Evolutionary conservation across 148 eudicot genomes (phyloP), one percentile per base, ranked within the genome.

Genomic region (Amaranthus palmeri): DNA sequence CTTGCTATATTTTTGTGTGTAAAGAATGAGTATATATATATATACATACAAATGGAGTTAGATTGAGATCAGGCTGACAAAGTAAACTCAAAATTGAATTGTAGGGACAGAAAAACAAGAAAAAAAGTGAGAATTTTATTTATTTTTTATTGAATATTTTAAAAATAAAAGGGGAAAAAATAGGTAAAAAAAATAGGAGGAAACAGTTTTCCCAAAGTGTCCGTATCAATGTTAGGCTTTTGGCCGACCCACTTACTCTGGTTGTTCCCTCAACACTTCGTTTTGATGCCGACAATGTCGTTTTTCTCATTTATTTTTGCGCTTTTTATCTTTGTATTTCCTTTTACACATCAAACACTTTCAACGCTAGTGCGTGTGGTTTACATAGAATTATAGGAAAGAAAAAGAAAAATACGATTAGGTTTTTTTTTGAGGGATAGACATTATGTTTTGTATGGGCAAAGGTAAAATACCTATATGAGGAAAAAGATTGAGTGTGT

Each of bases 161-260:
- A 3, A 3, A 14, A 40, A 48, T 45, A 56, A n/a, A 44, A 44
- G 52, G 50, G 43, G 40, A 12, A 36, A 14, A 40, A 70, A 18
- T 59, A 7, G 63, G 13, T 17, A 47, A 61, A 52, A 43, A 17
- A 12, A 56, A 4, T 49, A 36, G 62, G 9, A 46, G 69, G 69
- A 76, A 76, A 54, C 59, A 67, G 72, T 54, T 0, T 12, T 18
- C 45, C 67, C 62, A 74, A 74, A 36, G 69, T 74, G 84, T 78
- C 81, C 51, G 73, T 61, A 71, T 81, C 81, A 81, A 54, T 83
- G 86, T 71, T 59, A 9, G 61, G 71, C 61, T 71, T 74, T 74
- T 63, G 5, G 68, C 83, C 81, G 86, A 80, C 83, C 79, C 74
- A 50, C 46, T 74, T 40, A 79, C 81, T 71, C 57, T 13, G 50